Percentiles rank a stretch among this genome's conserved stretches.
Conservation (phyloP, 768 basidiomycete species). For the Kwoniella mangroviensis region DNA sequence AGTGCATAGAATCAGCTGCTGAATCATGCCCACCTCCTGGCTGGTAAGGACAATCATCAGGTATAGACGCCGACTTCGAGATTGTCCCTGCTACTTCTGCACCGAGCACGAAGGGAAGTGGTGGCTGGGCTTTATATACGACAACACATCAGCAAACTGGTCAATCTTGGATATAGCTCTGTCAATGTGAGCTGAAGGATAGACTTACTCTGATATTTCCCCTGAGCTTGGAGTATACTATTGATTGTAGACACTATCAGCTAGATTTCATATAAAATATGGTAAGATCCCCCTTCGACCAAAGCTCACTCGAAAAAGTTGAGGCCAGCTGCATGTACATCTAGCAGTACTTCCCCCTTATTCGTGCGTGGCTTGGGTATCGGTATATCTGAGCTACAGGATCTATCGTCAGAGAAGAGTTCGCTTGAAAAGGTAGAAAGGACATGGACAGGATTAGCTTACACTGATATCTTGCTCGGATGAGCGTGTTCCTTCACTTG, state of each 20-base stretch:
- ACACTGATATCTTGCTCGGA: conserved; percentile 68
- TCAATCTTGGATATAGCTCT: not conserved
- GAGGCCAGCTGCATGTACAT: conserved; percentile 74
- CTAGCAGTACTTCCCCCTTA: conserved; percentile 69
- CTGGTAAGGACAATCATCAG: conserved; percentile 74
- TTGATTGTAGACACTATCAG: not conserved
- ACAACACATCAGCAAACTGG: not conserved
- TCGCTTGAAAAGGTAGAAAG: not conserved
- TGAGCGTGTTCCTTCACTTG: conserved; percentile 72
- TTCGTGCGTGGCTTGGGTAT: conserved; percentile 66
- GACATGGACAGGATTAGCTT: conserved; percentile 10
- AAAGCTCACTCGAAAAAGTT: conserved; percentile 69
- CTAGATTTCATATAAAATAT: not conserved
- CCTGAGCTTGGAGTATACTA: conserved; percentile 79
- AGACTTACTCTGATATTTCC: conserved; percentile 73
- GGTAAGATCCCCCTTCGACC: not conserved
- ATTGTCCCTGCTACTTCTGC: conserved; percentile 81
- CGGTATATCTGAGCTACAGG: conserved; percentile 56
- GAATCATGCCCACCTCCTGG: conserved; percentile 62
- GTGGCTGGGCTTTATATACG: conserved; percentile 64
- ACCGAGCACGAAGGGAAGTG: conserved; percentile 83
- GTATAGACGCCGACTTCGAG: conserved; percentile 72
- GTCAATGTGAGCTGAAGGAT: not conserved
- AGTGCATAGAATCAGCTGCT: not conserved
- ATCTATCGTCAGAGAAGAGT: not conserved